Evolutionary conservation across 2,329 filamentous ascomycete genomes (phyloP).

Genomic region (Sclerotinia subarctica): DNA sequence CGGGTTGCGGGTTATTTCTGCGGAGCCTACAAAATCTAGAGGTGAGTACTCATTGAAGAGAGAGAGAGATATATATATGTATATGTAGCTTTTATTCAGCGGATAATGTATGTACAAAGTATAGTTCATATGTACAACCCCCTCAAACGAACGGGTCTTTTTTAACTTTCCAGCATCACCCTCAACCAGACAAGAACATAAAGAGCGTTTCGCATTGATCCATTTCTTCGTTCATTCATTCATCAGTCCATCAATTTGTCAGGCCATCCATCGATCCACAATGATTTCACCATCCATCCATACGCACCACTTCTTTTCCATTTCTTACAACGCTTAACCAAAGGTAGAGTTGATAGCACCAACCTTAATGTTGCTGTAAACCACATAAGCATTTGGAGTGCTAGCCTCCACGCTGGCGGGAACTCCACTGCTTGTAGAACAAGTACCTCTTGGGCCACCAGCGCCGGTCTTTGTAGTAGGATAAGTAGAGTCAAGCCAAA

Average conservation of each 20-base stretch:
- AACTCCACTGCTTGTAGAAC: constrained; percentile 50
- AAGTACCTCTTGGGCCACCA: constrained; percentile 54
- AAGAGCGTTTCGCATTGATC: not conserved
- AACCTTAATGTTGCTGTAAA: constrained; percentile 38
- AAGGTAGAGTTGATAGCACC: constrained; percentile 38
- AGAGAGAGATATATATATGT: too few species aligned
- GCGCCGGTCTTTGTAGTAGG: constrained; percentile 47
- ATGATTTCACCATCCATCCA: too few species aligned
- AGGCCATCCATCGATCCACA: too few species aligned
- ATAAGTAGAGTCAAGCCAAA: constrained; percentile 70
- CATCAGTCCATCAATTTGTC: too few species aligned
- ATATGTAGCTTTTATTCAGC: too few species aligned
- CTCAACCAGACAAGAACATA: not conserved
- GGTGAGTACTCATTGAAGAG: too few species aligned
- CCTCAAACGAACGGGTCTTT: not conserved
- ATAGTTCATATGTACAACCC: not conserved
- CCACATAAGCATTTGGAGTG: constrained; percentile 46
- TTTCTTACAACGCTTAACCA: too few species aligned
- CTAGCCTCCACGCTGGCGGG: constrained; percentile 49
- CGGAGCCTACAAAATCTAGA: too few species aligned
- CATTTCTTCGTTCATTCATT: too few species aligned
- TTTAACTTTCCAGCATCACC: not conserved
- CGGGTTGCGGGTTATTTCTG: too few species aligned
- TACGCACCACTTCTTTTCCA: too few species aligned
- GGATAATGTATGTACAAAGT: not conserved